Base-by-base conservation (phyloP, 2,329 filamentous ascomycete genomes). In the Macrophomina pseudophaseolina region DNA sequence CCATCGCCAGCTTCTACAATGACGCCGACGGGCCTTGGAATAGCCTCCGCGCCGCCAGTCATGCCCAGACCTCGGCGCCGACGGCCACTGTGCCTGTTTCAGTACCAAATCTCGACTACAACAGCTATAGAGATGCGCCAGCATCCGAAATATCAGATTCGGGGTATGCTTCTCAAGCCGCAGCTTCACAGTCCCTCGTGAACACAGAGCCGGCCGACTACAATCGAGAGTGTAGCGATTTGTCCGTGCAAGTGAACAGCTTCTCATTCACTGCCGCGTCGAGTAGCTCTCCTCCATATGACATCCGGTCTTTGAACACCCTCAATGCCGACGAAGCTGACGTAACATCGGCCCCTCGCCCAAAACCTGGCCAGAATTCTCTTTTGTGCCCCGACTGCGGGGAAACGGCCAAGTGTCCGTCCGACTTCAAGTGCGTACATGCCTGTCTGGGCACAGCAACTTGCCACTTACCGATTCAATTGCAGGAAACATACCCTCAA, bases 401-500 rank as follows among this genome's bases (percentile, higher is more conserved):
- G 5, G 68, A 73, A 11, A 35, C 70, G 1, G 73, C 70, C 0
- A 79, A 75, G 44, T 79, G 76, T 66, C 70, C 71, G 6, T 80
- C 78, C 12, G 78, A 79, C 58, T 69, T 71, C 65, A 79, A 75
- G 78, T 80, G 67, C 42, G 77, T 76, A 62, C 14, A 49, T 32
- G 7, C 42, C 18, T 30, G 12, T 49, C 14, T 16, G 16, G n/a
- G 9, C 32, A 5, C n/a, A 16, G 32, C 14, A 7, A 23, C 6
- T 63, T 40, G 14, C 58, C 12, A 14, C 42, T 46, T 8, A 46
- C 49, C 38, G 30, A 23, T 2, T 28, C 11, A 33, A 11, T 46
- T 8, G 7, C 67, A 96, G 93, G 67, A 97, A 96, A 77, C 92
- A 96, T 72, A 78, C 83, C 53, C 83, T 89, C 23, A 88, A 89